Evolutionary conservation across 1,284 basidiomycete species (phyloP).

Genomic region (Fomitopsis schrenkii): DNA sequence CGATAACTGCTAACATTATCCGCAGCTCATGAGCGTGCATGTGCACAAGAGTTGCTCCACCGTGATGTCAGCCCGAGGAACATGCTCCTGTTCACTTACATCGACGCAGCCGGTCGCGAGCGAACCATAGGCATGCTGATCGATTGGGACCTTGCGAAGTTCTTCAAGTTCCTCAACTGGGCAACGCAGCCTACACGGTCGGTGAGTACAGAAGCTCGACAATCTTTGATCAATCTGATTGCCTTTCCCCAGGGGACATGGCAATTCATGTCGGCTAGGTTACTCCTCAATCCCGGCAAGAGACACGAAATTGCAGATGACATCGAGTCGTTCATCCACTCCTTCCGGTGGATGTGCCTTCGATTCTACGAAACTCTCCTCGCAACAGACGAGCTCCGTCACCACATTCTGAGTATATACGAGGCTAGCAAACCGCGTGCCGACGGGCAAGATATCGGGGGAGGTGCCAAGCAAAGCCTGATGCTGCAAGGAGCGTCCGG

Average conservation of each 20-base stretch:
- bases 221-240: no score
- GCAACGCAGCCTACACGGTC: no score
- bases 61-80: no score
- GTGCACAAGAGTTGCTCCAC: background rate
- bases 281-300: background rate
- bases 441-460: background rate
- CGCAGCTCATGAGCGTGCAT: constrained; percentile 3
- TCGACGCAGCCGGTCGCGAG: no score
- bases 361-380: background rate
- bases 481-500: background rate
- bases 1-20: no score
- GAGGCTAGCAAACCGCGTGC: background rate
- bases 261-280: constrained; percentile 12
- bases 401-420: background rate
- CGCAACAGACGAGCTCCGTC: no score
- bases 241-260: constrained; percentile 2
- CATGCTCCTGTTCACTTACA: no score
- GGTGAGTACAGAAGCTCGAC: no score
- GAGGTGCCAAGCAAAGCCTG: background rate
- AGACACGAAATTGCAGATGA: constrained; percentile 8
- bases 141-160: background rate
- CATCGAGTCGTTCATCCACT: constrained; percentile 8
- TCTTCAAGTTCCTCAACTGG: no score
- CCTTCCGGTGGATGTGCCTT: constrained; percentile 3
- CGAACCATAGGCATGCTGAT: background rate